phyloP scores from a whole-genome alignment of 1,139 yeast species.

The Taphrina deformans region DNA sequence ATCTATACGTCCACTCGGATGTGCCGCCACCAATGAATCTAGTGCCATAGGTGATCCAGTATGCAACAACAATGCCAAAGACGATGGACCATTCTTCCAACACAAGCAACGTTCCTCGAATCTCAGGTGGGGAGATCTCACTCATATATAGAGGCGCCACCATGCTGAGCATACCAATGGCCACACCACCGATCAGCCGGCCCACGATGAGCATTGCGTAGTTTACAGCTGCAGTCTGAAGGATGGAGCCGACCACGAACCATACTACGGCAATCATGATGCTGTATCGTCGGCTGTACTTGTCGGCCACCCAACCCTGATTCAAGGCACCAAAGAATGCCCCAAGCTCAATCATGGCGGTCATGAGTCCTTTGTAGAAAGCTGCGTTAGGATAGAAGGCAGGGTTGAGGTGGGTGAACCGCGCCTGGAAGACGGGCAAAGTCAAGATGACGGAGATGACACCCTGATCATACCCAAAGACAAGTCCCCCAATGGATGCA shows the following conservation, averaged over 20 bases:
- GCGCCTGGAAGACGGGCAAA: slow-evolving; percentile 49
- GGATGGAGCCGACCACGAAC: slow-evolving; percentile 60
- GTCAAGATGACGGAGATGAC: slow-evolving; percentile 59
- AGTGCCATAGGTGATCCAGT: slow-evolving; percentile 61
- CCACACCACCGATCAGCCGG: slow-evolving; percentile 53
- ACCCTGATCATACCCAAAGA: slow-evolving; percentile 51
- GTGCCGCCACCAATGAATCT: slow-evolving; percentile 39
- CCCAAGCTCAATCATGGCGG: slow-evolving; percentile 42
- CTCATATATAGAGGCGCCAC: slow-evolving; percentile 60
- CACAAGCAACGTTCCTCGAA: slow-evolving; percentile 56
- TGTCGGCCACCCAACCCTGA: slow-evolving; percentile 42
- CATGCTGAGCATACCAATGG: slow-evolving; percentile 60
- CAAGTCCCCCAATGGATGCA: slow-evolving; percentile 45
- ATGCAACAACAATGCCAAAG: slow-evolving; percentile 63
- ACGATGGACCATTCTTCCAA: slow-evolving; percentile 69
- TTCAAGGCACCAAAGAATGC: slow-evolving; percentile 42
- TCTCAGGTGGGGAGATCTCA: slow-evolving; percentile 57
- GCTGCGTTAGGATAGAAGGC: slow-evolving; percentile 36
- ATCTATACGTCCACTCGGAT: slow-evolving; percentile 52
- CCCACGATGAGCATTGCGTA: slow-evolving; percentile 41
- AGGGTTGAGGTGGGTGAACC: slow-evolving; percentile 35
- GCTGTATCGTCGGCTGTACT: slow-evolving; percentile 47
- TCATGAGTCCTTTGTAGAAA: slow-evolving; percentile 40
- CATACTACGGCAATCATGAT: slow-evolving; percentile 56
- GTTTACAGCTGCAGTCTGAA: slow-evolving; percentile 57